Conservation (phyloP, 148 eudicot species). For the Chenopodium suecicum region DNA sequence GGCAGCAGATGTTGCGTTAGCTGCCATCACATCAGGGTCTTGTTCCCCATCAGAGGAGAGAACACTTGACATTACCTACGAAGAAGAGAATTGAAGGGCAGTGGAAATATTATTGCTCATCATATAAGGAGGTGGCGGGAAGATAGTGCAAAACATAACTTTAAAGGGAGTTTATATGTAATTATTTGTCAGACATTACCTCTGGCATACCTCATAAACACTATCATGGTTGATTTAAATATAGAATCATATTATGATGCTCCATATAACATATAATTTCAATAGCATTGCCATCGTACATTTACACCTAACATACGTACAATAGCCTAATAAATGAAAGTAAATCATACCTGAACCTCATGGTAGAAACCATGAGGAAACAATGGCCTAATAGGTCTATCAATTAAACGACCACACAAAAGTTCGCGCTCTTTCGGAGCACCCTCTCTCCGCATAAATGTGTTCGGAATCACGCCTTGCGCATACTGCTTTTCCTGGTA, state of each 20-base stretch:
- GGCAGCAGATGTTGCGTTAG: conserved; percentile 98
- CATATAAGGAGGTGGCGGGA: neutral
- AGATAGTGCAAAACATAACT: neutral
- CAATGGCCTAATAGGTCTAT: conserved; percentile 92
- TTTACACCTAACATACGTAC: neutral
- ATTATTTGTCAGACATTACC: too few species aligned
- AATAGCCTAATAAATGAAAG: neutral
- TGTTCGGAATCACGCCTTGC: conserved; percentile 86
- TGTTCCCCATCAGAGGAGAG: conserved; percentile 98
- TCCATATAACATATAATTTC: neutral
- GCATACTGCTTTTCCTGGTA: conserved; percentile 98
- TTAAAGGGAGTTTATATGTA: neutral
- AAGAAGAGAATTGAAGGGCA: neutral
- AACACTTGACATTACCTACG: conserved; percentile 85
- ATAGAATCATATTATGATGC: too few species aligned
- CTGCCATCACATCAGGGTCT: conserved; percentile 99
- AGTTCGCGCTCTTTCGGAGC: conserved; percentile 99
- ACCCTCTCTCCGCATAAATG: conserved; percentile 97
- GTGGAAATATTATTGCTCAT: neutral
- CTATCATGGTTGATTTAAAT: too few species aligned
- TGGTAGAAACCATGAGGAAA: conserved; percentile 95
- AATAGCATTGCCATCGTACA: neutral
- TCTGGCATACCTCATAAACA: too few species aligned
- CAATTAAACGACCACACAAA: conserved; percentile 91
- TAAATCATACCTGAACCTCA: conserved; percentile 81